Evolutionary conservation across 2,329 filamentous ascomycete species (phyloP).

Genomic region (Helotiales sp.): DNA sequence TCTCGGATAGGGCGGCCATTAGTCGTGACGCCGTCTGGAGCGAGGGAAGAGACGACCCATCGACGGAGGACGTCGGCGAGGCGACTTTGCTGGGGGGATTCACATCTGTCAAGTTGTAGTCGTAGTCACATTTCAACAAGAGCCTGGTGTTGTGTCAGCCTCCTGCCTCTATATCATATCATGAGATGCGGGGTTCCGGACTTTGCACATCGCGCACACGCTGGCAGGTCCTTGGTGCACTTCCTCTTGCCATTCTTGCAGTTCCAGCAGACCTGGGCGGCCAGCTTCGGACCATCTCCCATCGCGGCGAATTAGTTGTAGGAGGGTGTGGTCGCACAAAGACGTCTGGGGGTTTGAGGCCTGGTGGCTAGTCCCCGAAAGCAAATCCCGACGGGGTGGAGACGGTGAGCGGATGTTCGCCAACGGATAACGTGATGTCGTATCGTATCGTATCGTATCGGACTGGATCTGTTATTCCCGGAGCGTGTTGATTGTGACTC

Average conservation of each 20-base stretch:
- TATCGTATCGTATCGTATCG: too few species aligned
- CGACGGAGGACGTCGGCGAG: constrained; percentile 12
- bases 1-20: constrained; percentile 14
- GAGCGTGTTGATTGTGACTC: neutral
- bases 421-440: neutral
- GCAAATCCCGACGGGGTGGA: neutral
- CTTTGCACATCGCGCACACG: constrained; percentile 24
- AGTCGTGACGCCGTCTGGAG: constrained; percentile 17
- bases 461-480: neutral
- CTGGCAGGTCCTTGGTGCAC: constrained; percentile 23
- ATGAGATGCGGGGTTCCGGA: constrained; percentile 4
- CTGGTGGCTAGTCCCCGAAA: neutral
- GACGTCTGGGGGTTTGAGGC: neutral
- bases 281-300: neutral
- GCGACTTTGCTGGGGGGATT: constrained; percentile 5
- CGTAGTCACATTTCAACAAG: constrained; percentile 25
- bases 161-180: neutral
- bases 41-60: constrained; percentile 7
- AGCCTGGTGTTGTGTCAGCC: constrained; percentile 17
- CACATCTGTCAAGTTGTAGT: constrained; percentile 8
- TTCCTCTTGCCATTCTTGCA: constrained; percentile 27
- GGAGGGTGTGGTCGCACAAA: neutral
- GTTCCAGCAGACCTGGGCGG: constrained; percentile 24
- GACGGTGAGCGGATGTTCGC: neutral
- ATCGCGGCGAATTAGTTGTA: neutral